Evolutionary conservation across 2,329 filamentous ascomycete genomes (phyloP).

Genomic region (Ophiostoma himal-ulmi): DNA sequence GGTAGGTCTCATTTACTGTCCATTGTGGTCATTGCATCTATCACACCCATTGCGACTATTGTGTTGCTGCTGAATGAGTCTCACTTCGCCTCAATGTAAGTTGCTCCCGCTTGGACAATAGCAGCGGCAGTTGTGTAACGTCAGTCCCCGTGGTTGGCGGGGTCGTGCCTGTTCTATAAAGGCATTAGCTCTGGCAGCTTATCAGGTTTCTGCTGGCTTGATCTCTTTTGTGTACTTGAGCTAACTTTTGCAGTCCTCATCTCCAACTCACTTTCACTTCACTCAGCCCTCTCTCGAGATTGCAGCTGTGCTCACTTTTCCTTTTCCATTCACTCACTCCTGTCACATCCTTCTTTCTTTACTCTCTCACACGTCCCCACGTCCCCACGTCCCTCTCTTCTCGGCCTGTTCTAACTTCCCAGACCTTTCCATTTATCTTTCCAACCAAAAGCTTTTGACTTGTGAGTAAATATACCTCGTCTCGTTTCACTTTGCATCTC

Average conservation of each 20-base stretch:
- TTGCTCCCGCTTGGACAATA: background rate
- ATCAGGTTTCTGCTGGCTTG: background rate
- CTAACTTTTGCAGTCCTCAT: slow-evolving; percentile 3
- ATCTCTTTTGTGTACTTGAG: background rate
- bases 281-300: background rate
- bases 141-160: background rate
- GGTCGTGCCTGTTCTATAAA: background rate
- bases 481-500: background rate
- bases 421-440: slow-evolving; percentile 4
- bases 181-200: background rate
- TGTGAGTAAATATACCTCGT: slow-evolving; percentile 11
- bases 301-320: background rate
- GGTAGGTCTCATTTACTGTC: slow-evolving; percentile 10
- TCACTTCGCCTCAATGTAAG: slow-evolving; percentile 1
- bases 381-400: background rate
- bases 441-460: slow-evolving; percentile 15
- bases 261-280: background rate
- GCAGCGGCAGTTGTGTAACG: background rate
- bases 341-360: background rate
- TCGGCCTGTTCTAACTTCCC: background rate
- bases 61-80: background rate
- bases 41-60: background rate
- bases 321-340: background rate
- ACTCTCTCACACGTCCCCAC: background rate
- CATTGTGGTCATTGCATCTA: background rate